phyloP scores from a whole-genome alignment of 768 basidiomycete species.

The Russula abietina region DNA sequence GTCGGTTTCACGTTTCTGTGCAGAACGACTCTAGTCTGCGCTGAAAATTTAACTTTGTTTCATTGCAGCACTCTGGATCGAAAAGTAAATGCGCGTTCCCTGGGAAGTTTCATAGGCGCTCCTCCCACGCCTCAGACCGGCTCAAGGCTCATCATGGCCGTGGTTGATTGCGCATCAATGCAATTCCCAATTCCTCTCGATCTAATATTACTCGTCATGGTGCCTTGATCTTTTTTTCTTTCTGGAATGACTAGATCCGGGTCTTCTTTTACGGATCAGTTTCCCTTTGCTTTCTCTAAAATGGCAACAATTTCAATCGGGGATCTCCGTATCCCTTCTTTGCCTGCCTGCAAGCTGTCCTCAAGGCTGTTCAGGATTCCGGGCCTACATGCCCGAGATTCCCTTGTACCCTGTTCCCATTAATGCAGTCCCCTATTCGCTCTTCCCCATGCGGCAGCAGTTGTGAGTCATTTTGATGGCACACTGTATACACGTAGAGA shows the following conservation, averaged over 20 bases:
- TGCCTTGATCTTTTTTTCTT: no score
- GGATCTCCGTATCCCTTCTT: no score
- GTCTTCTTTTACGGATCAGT: neutral
- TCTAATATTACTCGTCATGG: neutral
- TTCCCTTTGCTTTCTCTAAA: neutral
- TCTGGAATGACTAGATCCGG: constrained; percentile 1
- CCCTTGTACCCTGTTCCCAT: neutral
- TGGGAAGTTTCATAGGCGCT: constrained; percentile 9
- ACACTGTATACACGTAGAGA: neutral
- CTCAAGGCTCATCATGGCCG: no score
- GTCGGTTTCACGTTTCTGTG: neutral
- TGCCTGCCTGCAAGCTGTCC: neutral
- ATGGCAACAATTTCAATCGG: neutral
- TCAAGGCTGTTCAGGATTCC: neutral
- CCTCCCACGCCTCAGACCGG: neutral
- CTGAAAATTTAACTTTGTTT: neutral
- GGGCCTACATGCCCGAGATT: neutral
- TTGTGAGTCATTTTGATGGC: neutral
- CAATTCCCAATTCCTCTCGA: neutral
- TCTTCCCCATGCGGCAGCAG: neutral
- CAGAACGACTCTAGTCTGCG: neutral
- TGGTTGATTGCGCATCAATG: neutral
- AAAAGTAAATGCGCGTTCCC: constrained; percentile 3
- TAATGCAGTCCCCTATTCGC: neutral
- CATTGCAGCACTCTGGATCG: neutral